phyloP scores from a whole-genome alignment of 73 alveolate genomes.

The Tetrahymena elliotti region DNA sequence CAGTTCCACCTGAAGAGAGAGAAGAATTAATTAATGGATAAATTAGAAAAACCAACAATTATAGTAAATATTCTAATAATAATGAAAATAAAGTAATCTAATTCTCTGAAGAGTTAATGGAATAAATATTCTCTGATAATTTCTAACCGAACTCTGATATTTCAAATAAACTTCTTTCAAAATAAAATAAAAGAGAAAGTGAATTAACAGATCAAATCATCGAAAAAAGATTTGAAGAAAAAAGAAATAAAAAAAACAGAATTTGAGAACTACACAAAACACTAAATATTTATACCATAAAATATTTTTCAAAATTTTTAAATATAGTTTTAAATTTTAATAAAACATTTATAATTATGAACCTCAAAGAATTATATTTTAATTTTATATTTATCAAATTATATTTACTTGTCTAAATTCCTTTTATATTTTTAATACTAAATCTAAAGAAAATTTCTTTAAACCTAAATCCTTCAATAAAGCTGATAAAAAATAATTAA shows the following conservation, averaged over 20 bases:
- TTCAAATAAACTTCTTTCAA: neutral
- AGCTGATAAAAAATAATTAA: too few relatives aligned
- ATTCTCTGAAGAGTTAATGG: neutral
- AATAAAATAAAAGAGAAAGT: neutral
- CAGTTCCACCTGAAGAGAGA: neutral
- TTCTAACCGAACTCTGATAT: neutral
- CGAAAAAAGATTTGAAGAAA: neutral
- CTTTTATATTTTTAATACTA: too few relatives aligned
- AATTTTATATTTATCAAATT: too few relatives aligned
- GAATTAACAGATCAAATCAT: neutral
- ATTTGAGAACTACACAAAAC: too few relatives aligned
- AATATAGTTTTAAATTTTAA: too few relatives aligned
- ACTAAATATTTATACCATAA: too few relatives aligned
- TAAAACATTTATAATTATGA: too few relatives aligned
- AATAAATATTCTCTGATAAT: neutral
- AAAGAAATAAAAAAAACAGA: neutral
- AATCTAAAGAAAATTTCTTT: too few relatives aligned
- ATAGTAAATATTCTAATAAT: neutral
- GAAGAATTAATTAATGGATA: neutral
- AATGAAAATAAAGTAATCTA: neutral
- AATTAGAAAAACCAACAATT: neutral
- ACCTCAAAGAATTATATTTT: neutral
- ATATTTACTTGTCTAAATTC: neutral
- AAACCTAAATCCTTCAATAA: too few relatives aligned
- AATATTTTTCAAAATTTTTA: neutral